Percentiles rank a stretch among this genome's conserved stretches.
phyloP scores from a whole-genome alignment of 441 rosid genomes.

The Bocquillonia castaneifolia region DNA sequence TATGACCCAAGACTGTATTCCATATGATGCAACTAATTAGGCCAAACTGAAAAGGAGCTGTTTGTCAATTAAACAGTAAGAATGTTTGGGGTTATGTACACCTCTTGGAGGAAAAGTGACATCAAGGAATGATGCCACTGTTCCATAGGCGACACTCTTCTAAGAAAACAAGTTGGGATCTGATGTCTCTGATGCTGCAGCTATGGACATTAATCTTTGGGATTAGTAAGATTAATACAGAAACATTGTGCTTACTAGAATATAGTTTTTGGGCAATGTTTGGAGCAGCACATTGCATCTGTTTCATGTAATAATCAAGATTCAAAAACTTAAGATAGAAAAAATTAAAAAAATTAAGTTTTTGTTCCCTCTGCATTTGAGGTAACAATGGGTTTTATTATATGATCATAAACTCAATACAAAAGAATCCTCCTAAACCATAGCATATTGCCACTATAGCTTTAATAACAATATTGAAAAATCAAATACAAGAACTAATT shows the following conservation, averaged over 20 bases:
- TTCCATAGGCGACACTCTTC: constrained; percentile 3
- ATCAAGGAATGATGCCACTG: constrained; percentile 20
- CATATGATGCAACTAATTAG: background rate
- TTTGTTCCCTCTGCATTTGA: constrained; percentile 6
- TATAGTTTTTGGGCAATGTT: background rate
- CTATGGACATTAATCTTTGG: constrained; percentile 11
- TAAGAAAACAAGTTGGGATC: constrained; percentile 1
- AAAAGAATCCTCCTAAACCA: constrained; percentile 16
- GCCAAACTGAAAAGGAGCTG: constrained; percentile 8
- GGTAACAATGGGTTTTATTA: constrained; percentile 22
- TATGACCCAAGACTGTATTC: background rate
- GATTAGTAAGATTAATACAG: constrained; percentile 14
- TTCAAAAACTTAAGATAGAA: background rate
- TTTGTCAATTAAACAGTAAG: constrained; percentile 8
- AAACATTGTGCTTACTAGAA: background rate
- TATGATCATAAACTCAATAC: constrained; percentile 15
- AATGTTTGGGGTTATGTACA: constrained; percentile 13
- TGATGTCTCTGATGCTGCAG: constrained; percentile 13
- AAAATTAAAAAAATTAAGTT: background rate
- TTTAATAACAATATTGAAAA: constrained; percentile 35
- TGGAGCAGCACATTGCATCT: constrained; percentile 4
- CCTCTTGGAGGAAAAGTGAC: constrained; percentile 9
- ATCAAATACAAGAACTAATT: constrained; percentile 38
- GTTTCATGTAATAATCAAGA: background rate
- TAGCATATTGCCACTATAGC: constrained; percentile 16